Conservation (phyloP, 192 early-diverging fungal genomes). For the Borealophlyctis nickersoniae region DNA sequence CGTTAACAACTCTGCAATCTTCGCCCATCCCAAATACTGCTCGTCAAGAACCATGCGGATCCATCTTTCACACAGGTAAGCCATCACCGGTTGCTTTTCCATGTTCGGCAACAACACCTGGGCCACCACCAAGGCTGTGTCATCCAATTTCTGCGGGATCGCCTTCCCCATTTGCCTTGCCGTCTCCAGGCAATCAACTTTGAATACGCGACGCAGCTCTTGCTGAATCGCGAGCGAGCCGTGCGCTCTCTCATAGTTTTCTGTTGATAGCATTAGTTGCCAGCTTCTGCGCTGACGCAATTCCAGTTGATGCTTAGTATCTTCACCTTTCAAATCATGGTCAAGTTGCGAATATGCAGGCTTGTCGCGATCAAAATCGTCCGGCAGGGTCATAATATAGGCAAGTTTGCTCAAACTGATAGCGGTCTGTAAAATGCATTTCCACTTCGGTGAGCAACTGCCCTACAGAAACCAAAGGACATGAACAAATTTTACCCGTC, state of each 20-base stretch:
- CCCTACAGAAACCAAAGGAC: neutral
- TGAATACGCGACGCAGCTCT: neutral
- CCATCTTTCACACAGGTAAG: neutral
- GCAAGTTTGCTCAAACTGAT: constrained; percentile 4
- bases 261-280: neutral
- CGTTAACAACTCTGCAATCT: neutral
- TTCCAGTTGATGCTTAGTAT: no score
- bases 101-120: neutral
- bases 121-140: neutral
- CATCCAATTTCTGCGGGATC: neutral
- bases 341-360: neutral
- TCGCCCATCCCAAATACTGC: neutral
- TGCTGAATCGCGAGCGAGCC: neutral
- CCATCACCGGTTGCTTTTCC: no score
- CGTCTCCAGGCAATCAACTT: neutral
- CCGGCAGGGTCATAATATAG: neutral
- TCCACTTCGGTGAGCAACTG: neutral
- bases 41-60: neutral
- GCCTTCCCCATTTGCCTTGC: neutral
- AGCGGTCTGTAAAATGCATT: neutral
- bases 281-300: neutral
- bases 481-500: no score
- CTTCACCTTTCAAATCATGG: neutral
- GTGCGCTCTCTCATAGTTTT: neutral
- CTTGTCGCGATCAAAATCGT: neutral